These are phyloP conservation scores for Periconia sp. DNA, from an alignment of 2,329 filamentous ascomycete species.

Conservation along the genomic window DNA sequence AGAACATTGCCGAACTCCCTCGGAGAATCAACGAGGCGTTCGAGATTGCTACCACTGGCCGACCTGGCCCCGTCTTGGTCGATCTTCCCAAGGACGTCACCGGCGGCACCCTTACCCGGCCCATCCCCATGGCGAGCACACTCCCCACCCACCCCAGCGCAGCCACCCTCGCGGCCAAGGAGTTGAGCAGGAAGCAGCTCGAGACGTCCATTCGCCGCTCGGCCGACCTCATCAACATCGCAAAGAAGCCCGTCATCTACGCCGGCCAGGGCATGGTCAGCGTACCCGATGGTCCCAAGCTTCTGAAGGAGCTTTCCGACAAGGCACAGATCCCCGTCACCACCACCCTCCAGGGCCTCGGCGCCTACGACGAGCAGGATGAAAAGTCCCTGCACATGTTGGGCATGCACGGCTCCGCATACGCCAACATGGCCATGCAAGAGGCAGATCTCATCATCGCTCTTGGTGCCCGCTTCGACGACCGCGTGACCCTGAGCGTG, in stretches of 20 bases:
- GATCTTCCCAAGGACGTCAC: slow-evolving; percentile 97
- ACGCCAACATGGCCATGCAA: slow-evolving; percentile 98
- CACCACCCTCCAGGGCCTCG: slow-evolving; percentile 92
- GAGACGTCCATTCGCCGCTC: slow-evolving; percentile 76
- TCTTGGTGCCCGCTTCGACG: slow-evolving; percentile 91
- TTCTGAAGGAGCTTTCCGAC: slow-evolving; percentile 86
- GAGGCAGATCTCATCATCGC: slow-evolving; percentile 96
- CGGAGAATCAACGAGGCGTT: slow-evolving; percentile 97
- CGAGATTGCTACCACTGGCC: slow-evolving; percentile 93
- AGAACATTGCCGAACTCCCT: slow-evolving; percentile 90
- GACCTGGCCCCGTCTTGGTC: slow-evolving; percentile 92
- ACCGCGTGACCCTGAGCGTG: slow-evolving; percentile 85
- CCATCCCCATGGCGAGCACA: slow-evolving; percentile 78
- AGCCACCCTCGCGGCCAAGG: slow-evolving; percentile 80
- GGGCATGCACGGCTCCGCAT: slow-evolving; percentile 96
- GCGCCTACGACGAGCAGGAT: slow-evolving; percentile 90
- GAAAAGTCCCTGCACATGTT: slow-evolving; percentile 97
- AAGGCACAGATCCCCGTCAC: slow-evolving; percentile 93
- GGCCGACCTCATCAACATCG: slow-evolving; percentile 80
- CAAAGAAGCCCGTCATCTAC: slow-evolving; percentile 95
- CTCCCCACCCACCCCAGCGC: slow-evolving; percentile 84
- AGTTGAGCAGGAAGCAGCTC: slow-evolving; percentile 74
- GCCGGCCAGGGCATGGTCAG: slow-evolving; percentile 89
- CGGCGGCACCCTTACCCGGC: slow-evolving; percentile 78
- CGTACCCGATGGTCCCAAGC: slow-evolving; percentile 75